phyloP scores from a whole-genome alignment of 345 rosid species.

The Citrus maxima region DNA sequence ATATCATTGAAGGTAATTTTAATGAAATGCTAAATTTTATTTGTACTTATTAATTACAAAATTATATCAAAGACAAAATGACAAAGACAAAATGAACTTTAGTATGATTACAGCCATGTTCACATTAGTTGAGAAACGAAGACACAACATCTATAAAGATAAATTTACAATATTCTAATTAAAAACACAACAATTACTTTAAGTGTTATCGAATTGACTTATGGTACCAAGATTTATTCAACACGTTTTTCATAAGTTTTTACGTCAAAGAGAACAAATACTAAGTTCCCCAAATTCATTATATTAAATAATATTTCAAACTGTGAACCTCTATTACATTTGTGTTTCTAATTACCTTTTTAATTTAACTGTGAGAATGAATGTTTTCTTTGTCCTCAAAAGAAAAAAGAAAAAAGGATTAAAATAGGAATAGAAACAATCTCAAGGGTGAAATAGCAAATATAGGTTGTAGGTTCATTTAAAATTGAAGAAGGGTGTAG shows the following conservation, averaged over 20 bases:
- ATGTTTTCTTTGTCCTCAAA: neutral
- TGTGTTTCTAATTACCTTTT: neutral
- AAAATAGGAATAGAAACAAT: neutral
- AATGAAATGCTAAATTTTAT: neutral
- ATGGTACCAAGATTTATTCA: neutral
- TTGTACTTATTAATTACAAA: neutral
- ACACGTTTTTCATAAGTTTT: neutral
- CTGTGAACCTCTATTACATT: too few relatives aligned
- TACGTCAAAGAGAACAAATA: neutral
- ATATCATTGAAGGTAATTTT: neutral
- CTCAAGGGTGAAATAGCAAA: neutral
- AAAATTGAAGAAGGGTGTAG: neutral
- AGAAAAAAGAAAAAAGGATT: neutral
- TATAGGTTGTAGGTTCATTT: neutral
- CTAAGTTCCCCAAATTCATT: neutral
- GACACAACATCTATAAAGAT: neutral
- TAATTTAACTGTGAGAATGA: too few relatives aligned
- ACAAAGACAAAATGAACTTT: neutral
- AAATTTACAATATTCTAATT: neutral
- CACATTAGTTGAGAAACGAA: neutral
- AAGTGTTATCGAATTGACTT: neutral
- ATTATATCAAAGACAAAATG: neutral
- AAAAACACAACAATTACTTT: neutral
- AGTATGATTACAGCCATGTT: neutral
- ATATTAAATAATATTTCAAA: too few relatives aligned